These are phyloP conservation scores for Potentilla sterilis DNA, from an alignment of 306 rosid genomes.

Conservation along the genomic window DNA sequence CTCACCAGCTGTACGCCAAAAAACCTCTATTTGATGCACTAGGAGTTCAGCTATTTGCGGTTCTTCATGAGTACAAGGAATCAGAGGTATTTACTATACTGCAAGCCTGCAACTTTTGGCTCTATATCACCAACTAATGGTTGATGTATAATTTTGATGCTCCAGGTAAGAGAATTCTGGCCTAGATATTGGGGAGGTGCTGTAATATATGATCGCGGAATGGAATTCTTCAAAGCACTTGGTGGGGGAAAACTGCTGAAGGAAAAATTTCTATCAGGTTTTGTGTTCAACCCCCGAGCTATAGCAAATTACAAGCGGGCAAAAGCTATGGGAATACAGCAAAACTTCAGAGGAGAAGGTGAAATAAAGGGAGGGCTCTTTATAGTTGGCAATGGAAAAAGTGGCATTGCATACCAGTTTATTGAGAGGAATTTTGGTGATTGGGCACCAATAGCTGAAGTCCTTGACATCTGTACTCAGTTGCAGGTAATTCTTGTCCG, in stretches of 20 bases:
- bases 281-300: slow-evolving; percentile 73
- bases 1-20: slow-evolving; percentile 71
- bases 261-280: slow-evolving; percentile 79
- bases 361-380: slow-evolving; percentile 89
- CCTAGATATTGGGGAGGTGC: slow-evolving; percentile 95
- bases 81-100: slow-evolving; percentile 54
- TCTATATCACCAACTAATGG: slow-evolving; percentile 22
- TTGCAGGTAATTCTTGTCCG: slow-evolving; percentile 50
- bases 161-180: slow-evolving; percentile 83
- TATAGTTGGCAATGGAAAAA: slow-evolving; percentile 62
- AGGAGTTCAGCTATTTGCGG: slow-evolving; percentile 76
- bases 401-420: slow-evolving; percentile 85
- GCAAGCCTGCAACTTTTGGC: slow-evolving; percentile 23
- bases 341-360: slow-evolving; percentile 85
- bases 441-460: slow-evolving; percentile 89
- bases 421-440: slow-evolving; percentile 91
- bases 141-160: slow-evolving; percentile 21
- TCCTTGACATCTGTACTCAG: slow-evolving; percentile 64
- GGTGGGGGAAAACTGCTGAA: slow-evolving; percentile 82
- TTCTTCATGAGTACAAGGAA: slow-evolving; percentile 76
- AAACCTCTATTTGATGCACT: slow-evolving; percentile 89
- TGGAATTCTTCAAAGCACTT: slow-evolving; percentile 75
- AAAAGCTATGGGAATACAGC: slow-evolving; percentile 53
- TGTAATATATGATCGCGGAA: slow-evolving; percentile 51
- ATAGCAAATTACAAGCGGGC: slow-evolving; percentile 78